Percentiles rank a stretch among this genome's conserved stretches.
These are phyloP conservation scores for Scorias spongiosa DNA, from an alignment of 2,329 filamentous ascomycete genomes.

Conservation along the genomic window DNA sequence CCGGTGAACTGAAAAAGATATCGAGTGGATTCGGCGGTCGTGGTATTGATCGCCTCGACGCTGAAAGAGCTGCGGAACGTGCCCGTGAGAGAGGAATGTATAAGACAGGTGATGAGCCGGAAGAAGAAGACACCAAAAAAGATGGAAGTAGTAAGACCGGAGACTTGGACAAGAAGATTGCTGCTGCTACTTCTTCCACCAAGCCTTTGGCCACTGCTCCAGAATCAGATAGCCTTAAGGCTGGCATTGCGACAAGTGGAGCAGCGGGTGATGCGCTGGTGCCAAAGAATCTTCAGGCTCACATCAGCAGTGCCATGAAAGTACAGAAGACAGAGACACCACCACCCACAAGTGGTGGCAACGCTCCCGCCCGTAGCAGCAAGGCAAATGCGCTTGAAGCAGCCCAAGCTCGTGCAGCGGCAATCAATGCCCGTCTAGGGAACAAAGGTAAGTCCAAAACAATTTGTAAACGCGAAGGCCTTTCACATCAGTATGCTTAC, in stretches of 20 bases:
- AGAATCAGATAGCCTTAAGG: slow-evolving; percentile 36
- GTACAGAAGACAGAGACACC: slow-evolving; percentile 53
- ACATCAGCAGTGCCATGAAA: slow-evolving; percentile 54
- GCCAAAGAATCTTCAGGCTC: slow-evolving; percentile 17
- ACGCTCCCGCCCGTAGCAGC: slow-evolving; percentile 33
- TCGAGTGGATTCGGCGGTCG: slow-evolving; percentile 88
- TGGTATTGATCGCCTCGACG: slow-evolving; percentile 79
- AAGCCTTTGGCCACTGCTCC: slow-evolving; percentile 8
- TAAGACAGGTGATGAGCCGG: slow-evolving; percentile 72
- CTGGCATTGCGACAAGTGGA: slow-evolving; percentile 46
- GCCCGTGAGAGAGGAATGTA: slow-evolving; percentile 77
- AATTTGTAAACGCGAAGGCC: too few relatives aligned
- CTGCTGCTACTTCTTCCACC: background rate
- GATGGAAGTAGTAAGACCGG: background rate
- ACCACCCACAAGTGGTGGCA: slow-evolving; percentile 25
- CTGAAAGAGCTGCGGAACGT: slow-evolving; percentile 75
- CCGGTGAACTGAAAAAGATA: slow-evolving; percentile 72
- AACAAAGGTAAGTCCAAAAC: slow-evolving; percentile 36
- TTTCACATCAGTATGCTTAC: background rate
- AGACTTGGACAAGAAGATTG: slow-evolving; percentile 37
- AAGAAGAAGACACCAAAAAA: slow-evolving; percentile 63
- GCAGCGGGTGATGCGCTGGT: slow-evolving; percentile 7
- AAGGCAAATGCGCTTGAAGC: background rate
- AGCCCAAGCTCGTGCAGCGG: slow-evolving; percentile 30
- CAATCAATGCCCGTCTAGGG: slow-evolving; percentile 80